A percentile compares a stretch with the other conserved stretches of the same genome.
These are phyloP conservation scores for Dillenia turbinata DNA, from an alignment of 164 flowering plant genomes.

Conservation along the genomic window DNA sequence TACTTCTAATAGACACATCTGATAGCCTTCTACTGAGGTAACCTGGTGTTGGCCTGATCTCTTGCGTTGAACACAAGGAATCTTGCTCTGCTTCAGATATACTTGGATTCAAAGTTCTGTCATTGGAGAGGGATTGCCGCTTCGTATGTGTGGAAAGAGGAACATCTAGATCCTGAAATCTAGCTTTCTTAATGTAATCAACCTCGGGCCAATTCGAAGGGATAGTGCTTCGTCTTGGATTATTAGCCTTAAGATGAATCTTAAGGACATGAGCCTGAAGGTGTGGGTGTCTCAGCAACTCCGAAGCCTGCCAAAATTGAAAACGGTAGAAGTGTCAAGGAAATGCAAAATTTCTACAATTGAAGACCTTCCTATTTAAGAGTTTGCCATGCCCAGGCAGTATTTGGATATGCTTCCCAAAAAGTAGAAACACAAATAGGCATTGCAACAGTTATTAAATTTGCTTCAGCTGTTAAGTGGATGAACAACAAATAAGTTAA, in stretches of 20 bases:
- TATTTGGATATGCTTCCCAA: too few species aligned
- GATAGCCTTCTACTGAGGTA: constrained; percentile 30
- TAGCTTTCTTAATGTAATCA: constrained; percentile 35
- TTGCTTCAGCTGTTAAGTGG: too few species aligned
- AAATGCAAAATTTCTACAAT: too few species aligned
- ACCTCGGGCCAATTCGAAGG: constrained; percentile 40
- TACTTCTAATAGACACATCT: constrained; percentile 41
- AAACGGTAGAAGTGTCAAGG: background rate
- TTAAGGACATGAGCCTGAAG: constrained; percentile 74
- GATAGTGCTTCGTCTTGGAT: constrained; percentile 46
- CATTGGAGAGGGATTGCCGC: constrained; percentile 53
- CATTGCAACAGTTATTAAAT: too few species aligned
- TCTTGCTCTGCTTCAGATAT: constrained; percentile 52
- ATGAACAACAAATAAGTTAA: too few species aligned
- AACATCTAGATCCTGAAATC: constrained; percentile 43
- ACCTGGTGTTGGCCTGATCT: constrained; percentile 27
- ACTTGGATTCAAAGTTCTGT: constrained; percentile 66
- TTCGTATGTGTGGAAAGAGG: constrained; percentile 22
- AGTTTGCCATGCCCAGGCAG: too few species aligned
- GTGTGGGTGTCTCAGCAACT: constrained; percentile 76
- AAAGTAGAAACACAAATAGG: too few species aligned
- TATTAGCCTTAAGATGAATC: constrained; percentile 57
- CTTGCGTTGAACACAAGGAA: constrained; percentile 39
- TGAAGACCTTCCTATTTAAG: too few species aligned
- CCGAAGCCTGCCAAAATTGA: constrained; percentile 63